A percentile compares a stretch with the other conserved stretches of the same genome.
Evolutionary conservation across 2,329 filamentous ascomycete species (phyloP).

Genomic region (Pseudogymnoascus sp.): DNA sequence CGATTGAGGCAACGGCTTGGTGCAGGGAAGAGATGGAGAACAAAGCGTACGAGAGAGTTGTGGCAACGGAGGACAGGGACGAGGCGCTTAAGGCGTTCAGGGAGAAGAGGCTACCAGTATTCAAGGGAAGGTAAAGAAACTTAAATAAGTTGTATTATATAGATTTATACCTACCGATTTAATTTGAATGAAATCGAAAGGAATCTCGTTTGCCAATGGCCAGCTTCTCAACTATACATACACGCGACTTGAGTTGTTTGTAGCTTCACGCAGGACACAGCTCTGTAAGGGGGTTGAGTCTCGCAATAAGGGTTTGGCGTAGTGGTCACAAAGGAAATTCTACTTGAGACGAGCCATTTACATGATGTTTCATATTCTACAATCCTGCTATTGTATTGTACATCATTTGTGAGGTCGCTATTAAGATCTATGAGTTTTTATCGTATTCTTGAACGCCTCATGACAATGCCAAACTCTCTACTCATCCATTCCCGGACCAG

Average conservation of each 20-base stretch:
- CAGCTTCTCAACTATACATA: neutral
- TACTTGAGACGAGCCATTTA: neutral
- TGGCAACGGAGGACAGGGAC: slow-evolving; percentile 74
- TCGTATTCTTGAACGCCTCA: slow-evolving; percentile 10
- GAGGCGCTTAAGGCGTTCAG: slow-evolving; percentile 83
- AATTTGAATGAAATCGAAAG: neutral
- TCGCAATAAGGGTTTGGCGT: neutral
- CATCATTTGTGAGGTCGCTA: slow-evolving; percentile 9
- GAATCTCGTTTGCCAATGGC: neutral
- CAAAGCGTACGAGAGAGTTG: slow-evolving; percentile 73
- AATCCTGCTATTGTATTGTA: slow-evolving; percentile 10
- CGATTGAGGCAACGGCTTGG: slow-evolving; percentile 67
- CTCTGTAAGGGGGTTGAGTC: neutral
- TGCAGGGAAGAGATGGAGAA: slow-evolving; percentile 73
- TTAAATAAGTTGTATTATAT: neutral
- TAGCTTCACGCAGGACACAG: neutral
- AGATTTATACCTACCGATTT: neutral
- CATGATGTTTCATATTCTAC: slow-evolving; percentile 9
- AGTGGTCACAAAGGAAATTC: neutral
- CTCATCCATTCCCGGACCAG: slow-evolving; percentile 56
- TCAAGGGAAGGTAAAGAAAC: slow-evolving; percentile 44
- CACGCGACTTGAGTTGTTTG: neutral
- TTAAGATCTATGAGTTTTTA: slow-evolving; percentile 10
- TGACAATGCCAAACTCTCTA: slow-evolving; percentile 19
- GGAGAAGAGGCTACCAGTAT: slow-evolving; percentile 64